Evolutionary conservation across 2,329 filamentous ascomycete species (phyloP).

Genomic region (Tolypocladium inflatum): DNA sequence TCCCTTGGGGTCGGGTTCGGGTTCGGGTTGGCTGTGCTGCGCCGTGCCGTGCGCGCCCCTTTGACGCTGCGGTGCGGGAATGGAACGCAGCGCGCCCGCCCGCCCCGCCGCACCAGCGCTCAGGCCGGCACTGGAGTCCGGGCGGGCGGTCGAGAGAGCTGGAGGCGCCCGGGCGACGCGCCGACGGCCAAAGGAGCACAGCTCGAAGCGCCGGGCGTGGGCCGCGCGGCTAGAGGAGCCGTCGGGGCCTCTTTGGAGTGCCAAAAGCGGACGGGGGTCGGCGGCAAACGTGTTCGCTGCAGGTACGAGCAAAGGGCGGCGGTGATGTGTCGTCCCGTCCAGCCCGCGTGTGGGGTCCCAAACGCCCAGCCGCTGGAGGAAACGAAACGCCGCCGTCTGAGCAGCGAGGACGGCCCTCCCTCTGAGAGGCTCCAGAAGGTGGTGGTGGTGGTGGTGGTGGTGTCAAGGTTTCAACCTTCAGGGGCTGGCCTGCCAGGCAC

Average conservation of each 20-base stretch:
- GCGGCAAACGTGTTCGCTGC: background rate
- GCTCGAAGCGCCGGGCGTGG: background rate
- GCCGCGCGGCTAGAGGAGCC: background rate
- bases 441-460: background rate
- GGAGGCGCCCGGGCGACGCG: background rate
- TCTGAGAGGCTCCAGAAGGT: too few species aligned
- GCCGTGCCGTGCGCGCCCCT: background rate
- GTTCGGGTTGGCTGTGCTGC: background rate
- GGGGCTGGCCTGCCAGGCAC: background rate
- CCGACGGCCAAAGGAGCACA: too few species aligned
- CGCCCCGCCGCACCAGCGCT: background rate
- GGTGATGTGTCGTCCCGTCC: too few species aligned
- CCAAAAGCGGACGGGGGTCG: background rate
- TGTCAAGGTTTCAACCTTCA: background rate
- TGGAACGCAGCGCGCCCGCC: too few species aligned
- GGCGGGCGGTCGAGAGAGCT: background rate
- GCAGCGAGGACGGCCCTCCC: too few species aligned
- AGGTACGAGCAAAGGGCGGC: background rate
- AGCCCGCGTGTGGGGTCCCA: too few species aligned
- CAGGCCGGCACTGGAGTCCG: background rate
- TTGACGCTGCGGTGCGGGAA: background rate
- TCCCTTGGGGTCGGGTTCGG: background rate
- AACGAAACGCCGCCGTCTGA: too few species aligned
- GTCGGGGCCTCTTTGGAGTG: background rate
- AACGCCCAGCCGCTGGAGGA: too few species aligned